Evolutionary conservation across 441 rosid species (phyloP).

Genomic region (Syzygium syzygioides): DNA sequence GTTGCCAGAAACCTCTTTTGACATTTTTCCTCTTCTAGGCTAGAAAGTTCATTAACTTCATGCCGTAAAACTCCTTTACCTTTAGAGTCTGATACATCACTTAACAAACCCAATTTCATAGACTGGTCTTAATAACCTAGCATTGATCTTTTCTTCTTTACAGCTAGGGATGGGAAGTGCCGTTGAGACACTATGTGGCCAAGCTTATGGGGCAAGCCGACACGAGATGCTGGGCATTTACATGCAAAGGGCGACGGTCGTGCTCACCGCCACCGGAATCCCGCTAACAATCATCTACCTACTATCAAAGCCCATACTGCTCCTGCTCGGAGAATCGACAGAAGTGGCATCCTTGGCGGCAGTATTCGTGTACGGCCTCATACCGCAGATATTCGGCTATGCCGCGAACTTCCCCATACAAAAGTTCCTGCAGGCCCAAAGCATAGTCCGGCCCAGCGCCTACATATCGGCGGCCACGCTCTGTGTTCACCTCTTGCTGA

Average conservation of each 20-base stretch:
- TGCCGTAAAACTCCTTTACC: not conserved
- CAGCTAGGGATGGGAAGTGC: conserved; percentile 92
- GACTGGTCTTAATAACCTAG: not conserved
- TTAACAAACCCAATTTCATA: not conserved
- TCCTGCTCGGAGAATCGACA: conserved; percentile 42
- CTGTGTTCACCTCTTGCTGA: conserved; percentile 38
- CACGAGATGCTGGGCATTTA: conserved; percentile 64
- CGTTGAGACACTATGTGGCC: conserved; percentile 83
- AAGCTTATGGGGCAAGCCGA: conserved; percentile 62
- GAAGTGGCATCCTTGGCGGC: conserved; percentile 51
- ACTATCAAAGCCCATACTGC: conserved; percentile 46
- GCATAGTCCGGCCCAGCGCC: conserved; percentile 70
- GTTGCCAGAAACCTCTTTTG: not conserved
- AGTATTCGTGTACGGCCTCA: conserved; percentile 53
- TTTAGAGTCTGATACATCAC: not conserved
- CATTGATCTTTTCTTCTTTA: not conserved
- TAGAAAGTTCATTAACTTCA: not conserved
- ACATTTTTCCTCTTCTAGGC: not conserved
- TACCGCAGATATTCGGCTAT: conserved; percentile 80
- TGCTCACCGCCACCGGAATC: conserved; percentile 46
- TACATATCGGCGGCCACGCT: conserved; percentile 58
- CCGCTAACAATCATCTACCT: conserved; percentile 43
- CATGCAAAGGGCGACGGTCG: conserved; percentile 58
- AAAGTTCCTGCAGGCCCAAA: conserved; percentile 78
- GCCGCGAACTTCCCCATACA: conserved; percentile 77